These are phyloP conservation scores for Phtheirospermum japonicum DNA, from an alignment of 257 asterid genomes.

Conservation along the genomic window DNA sequence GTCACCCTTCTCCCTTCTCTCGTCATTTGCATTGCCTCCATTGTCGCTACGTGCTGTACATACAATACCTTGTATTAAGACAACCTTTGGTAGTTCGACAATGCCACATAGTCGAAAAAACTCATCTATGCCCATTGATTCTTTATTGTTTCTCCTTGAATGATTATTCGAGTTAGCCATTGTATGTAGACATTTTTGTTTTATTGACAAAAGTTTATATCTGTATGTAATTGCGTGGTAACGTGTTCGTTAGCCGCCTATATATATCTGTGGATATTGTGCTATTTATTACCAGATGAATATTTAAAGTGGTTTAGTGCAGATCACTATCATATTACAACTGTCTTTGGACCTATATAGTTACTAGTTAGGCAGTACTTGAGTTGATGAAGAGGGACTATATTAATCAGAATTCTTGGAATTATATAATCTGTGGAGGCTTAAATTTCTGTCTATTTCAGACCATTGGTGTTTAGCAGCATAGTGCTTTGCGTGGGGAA, in stretches of 20 bases:
- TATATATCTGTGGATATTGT: too few species aligned
- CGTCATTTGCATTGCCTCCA: conserved; percentile 65
- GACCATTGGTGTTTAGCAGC: conserved; percentile 91
- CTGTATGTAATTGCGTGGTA: background rate
- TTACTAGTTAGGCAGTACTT: too few species aligned
- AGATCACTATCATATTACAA: too few species aligned
- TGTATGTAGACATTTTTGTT: background rate
- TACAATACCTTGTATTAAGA: conserved; percentile 69
- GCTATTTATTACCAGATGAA: too few species aligned
- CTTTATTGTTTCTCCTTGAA: conserved; percentile 15
- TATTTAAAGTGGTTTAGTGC: too few species aligned
- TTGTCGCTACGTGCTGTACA: conserved; percentile 81
- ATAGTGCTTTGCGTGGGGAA: conserved; percentile 72
- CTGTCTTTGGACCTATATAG: too few species aligned
- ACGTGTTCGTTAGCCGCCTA: too few species aligned
- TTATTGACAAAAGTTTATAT: background rate
- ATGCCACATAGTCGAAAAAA: background rate
- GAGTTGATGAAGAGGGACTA: too few species aligned
- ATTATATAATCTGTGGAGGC: too few species aligned
- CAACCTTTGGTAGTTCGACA: conserved; percentile 5
- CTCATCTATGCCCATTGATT: conserved; percentile 21
- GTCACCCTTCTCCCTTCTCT: conserved; percentile 79
- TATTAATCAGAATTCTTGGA: too few species aligned
- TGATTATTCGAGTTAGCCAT: conserved; percentile 5
- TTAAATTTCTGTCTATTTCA: conserved; percentile 49